These are phyloP conservation scores for Epichloe uncinata DNA, from an alignment of 2,329 filamentous ascomycete genomes.

Conservation along the genomic window DNA sequence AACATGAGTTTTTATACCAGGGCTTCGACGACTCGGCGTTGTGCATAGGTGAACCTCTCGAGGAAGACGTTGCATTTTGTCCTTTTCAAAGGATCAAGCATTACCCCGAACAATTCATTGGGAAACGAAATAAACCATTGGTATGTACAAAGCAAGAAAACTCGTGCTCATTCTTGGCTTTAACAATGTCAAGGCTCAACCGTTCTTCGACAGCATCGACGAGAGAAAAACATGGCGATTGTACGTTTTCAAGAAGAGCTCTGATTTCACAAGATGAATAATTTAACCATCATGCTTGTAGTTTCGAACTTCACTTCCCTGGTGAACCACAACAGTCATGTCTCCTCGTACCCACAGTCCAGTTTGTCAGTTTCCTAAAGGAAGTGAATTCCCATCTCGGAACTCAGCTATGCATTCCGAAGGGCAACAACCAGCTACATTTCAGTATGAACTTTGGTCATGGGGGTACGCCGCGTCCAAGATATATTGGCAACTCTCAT, in stretches of 20 bases:
- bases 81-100: slow-evolving; percentile 39
- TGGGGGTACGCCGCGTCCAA: slow-evolving; percentile 48
- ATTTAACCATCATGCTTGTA: slow-evolving; percentile 16
- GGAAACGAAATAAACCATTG: slow-evolving; percentile 34
- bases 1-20: background rate
- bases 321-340: slow-evolving; percentile 35
- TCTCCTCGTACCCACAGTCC: slow-evolving; percentile 52
- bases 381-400: slow-evolving; percentile 48
- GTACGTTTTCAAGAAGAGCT: slow-evolving; percentile 33
- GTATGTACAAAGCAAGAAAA: slow-evolving; percentile 15
- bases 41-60: slow-evolving; percentile 12
- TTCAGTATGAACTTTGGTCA: slow-evolving; percentile 51
- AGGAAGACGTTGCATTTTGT: slow-evolving; percentile 25
- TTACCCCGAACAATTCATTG: slow-evolving; percentile 48
- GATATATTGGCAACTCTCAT: slow-evolving; percentile 37
- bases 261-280: background rate
- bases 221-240: slow-evolving; percentile 58
- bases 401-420: slow-evolving; percentile 44
- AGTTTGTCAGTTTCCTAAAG: slow-evolving; percentile 51
- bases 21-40: slow-evolving; percentile 14
- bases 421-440: slow-evolving; percentile 32
- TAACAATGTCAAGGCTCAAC: slow-evolving; percentile 19
- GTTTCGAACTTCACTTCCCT: slow-evolving; percentile 54
- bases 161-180: background rate
- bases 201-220: slow-evolving; percentile 46